Evolutionary conservation across 352 stramenopile species (phyloP).

Genomic region (Phytophthora kernoviae): DNA sequence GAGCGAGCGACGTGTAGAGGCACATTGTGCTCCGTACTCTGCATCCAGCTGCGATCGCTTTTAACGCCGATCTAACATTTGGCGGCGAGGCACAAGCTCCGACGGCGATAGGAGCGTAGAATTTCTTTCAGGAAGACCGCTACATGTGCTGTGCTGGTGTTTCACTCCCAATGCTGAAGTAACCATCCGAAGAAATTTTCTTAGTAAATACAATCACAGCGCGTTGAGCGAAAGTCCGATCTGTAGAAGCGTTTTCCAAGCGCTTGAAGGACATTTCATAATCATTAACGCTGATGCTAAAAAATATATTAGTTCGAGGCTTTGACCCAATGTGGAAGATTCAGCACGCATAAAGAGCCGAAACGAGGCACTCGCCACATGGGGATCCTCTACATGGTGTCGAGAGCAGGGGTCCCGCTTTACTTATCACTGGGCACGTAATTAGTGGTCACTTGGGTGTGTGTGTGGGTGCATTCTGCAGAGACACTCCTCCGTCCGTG

Average conservation of each 20-base stretch:
- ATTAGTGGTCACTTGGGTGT: not conserved
- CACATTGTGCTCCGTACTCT: not conserved
- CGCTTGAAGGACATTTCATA: no score
- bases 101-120: not conserved
- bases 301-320: no score
- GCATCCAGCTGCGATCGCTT: not conserved
- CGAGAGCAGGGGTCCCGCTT: not conserved
- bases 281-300: no score
- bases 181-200: no score
- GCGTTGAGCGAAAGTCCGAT: no score
- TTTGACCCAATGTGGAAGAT: slow-evolving; percentile 1
- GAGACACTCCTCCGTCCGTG: no score
- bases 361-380: not conserved
- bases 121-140: no score
- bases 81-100: not conserved
- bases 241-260: no score
- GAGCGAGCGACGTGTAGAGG: not conserved
- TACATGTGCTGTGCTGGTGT: no score
- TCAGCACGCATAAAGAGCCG: not conserved
- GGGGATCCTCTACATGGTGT: slow-evolving; percentile 1
- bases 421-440: not conserved
- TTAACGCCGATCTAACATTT: not conserved
- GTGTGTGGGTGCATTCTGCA: no score
- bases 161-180: no score
- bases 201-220: no score